Conservation (phyloP, 2,329 filamentous ascomycete genomes). For the Colletotrichum sansevieriae region DNA sequence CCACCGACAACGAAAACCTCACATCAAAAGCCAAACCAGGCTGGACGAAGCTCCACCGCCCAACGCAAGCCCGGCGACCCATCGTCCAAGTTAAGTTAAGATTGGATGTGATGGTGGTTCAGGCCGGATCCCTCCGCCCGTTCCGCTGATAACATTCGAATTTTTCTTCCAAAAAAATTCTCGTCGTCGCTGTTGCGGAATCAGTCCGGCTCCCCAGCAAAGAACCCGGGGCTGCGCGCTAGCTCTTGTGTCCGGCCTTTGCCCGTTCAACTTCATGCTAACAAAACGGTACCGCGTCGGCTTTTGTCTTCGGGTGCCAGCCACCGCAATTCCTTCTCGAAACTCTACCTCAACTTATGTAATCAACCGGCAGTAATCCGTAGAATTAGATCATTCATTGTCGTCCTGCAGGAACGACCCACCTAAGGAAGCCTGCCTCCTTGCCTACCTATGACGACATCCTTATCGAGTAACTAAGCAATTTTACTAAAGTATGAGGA, state of each 20-base stretch:
- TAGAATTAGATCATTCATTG: too few species aligned
- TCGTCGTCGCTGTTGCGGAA: slow-evolving; percentile 1
- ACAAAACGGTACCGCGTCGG: slow-evolving; percentile 4
- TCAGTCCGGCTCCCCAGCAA: not conserved
- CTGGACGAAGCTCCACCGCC: not conserved
- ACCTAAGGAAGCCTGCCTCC: not conserved
- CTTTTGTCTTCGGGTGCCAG: not conserved
- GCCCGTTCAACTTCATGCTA: slow-evolving; percentile 1
- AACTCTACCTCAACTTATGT: slow-evolving; percentile 6
- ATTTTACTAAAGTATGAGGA: not conserved
- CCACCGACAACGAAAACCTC: slow-evolving; percentile 29
- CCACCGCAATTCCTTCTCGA: slow-evolving; percentile 9
- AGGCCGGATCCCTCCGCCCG: slow-evolving; percentile 28
- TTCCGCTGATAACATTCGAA: slow-evolving; percentile 14
- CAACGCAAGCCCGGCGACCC: slow-evolving; percentile 9
- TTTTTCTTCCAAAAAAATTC: not conserved
- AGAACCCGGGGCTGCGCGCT: slow-evolving; percentile 5
- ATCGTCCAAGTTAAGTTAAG: slow-evolving; percentile 1
- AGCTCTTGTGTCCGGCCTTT: slow-evolving; percentile 10
- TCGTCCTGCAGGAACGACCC: not conserved
- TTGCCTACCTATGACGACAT: slow-evolving; percentile 26
- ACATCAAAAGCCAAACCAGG: not conserved
- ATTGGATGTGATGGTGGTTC: not conserved
- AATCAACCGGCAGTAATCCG: not conserved
- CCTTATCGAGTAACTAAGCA: not conserved